Conservation (phyloP, 1,284 basidiomycete species). For the Vanrija sp. region DNA sequence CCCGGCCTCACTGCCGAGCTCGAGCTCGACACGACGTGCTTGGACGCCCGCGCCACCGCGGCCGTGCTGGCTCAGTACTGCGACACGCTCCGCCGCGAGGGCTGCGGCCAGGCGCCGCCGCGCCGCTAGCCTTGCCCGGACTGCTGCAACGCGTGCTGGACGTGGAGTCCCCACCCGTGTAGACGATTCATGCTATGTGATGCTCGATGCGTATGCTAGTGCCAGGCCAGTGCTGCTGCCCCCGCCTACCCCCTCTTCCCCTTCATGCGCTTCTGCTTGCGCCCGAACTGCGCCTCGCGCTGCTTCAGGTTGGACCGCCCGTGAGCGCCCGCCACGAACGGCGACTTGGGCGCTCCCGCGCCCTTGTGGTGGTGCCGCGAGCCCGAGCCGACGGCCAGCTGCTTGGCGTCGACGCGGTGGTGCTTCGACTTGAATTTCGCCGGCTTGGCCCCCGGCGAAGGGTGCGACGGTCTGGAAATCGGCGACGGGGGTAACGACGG, state of each 20-base stretch:
- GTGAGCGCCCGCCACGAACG: constrained; percentile 10
- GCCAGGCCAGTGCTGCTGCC: too few species aligned
- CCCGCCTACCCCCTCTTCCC: constrained; percentile 1
- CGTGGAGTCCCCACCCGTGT: too few species aligned
- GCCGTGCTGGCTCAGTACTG: constrained; percentile 29
- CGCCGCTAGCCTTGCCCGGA: too few species aligned
- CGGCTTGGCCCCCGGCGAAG: neutral
- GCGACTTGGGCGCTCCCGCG: constrained; percentile 12
- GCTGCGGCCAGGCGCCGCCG: too few species aligned
- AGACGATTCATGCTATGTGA: too few species aligned
- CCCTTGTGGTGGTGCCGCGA: constrained; percentile 5
- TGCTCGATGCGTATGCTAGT: too few species aligned
- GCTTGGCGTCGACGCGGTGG: constrained; percentile 2
- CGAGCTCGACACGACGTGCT: constrained; percentile 28
- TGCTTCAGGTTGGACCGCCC: neutral
- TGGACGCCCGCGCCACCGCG: constrained; percentile 19
- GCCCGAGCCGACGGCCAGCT: neutral
- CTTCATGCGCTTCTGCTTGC: constrained; percentile 1
- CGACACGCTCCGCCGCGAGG: constrained; percentile 22
- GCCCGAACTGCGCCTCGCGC: neutral
- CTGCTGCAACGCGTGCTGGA: too few species aligned
- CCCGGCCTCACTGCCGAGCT: constrained; percentile 29
- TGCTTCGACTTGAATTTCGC: constrained; percentile 3
- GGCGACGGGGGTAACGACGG: neutral
- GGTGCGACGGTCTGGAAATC: constrained; percentile 1